Evolutionary conservation across 768 basidiomycete genomes (phyloP), one percentile per base, ranked within the genome.

Genomic region (Boletus speciosus): DNA sequence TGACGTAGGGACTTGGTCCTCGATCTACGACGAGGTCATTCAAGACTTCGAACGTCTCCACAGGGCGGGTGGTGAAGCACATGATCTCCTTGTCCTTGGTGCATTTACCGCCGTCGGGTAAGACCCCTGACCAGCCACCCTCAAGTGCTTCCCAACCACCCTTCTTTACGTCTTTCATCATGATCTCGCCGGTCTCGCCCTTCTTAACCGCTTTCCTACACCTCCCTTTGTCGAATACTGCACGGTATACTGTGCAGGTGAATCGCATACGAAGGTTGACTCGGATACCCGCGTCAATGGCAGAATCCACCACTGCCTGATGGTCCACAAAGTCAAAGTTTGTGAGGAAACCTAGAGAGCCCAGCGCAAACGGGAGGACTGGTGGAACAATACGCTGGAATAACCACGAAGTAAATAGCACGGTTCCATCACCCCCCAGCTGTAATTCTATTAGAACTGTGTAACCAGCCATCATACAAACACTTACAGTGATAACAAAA

Each of bases 371-470:
- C 1, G 97, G 86, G 14, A 99, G 86, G 36, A 98, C 93, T 12
- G 97, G 97, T n/a, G 97, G 97, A 15, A 98, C 97, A 64, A 99
- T 93, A 49, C 86, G 85, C 70, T 99, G 97, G 77, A 99, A 99
- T 32, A 99, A 78, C 97, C 97, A 98, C 4, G 97, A 98, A 6
- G 97, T 97, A 75, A 98, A 99, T 15, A 99, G 82, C 3, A 98
- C 95, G 0, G 97, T 99, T 14, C 97, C 97, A 68, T 99, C 97
- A 10, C 97, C 97, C 44, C 97, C 97, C 57, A 98, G 86, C 95
- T 98, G 65, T 31, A 36, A 25, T 38, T 34, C 49, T 25, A 62
- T 64, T 32, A 68, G 57, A 35, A 23, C 11, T 37, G 37, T n/a
- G 39, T 9, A 31, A 37, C 49, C 48, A 14, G 40, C 47, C 27